Conservation (phyloP, 805 yeast genomes). For the Teunomyces kruisii region DNA sequence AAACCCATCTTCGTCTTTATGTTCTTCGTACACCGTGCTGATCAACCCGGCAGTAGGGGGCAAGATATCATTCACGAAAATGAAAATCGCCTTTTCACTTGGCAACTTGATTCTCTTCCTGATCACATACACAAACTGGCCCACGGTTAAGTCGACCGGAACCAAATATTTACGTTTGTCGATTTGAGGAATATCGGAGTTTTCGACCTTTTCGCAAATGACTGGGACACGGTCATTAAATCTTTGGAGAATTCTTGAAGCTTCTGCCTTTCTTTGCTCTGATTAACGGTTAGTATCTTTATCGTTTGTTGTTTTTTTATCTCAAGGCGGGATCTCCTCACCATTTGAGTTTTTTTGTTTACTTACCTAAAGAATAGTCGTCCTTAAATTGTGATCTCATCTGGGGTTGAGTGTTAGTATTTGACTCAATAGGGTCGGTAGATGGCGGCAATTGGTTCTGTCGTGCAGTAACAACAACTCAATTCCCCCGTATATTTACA, state of each 20-base stretch:
- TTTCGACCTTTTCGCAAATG: constrained; percentile 96
- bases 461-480: not conserved
- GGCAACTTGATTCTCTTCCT: constrained; percentile 95
- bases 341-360: not conserved
- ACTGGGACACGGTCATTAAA: constrained; percentile 93
- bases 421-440: no score
- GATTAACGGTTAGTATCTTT: not conserved
- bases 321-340: no score
- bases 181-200: constrained; percentile 91
- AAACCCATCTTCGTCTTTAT: constrained; percentile 97
- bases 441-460: not conserved
- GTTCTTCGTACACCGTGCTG: constrained; percentile 94
- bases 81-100: constrained; percentile 96
- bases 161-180: constrained; percentile 97
- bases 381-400: constrained; percentile 94
- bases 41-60: constrained; percentile 98
- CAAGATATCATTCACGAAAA: constrained; percentile 92
- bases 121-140: constrained; percentile 96
- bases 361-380: constrained; percentile 91
- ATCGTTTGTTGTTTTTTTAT: no score
- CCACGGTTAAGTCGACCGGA: constrained; percentile 94
- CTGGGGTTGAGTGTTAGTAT: constrained; percentile 12
- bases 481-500: not conserved
- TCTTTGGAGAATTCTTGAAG: constrained; percentile 84
- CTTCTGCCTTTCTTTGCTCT: constrained; percentile 94